Base-by-base conservation (phyloP, 169 alveolate genomes). In the Plasmodium coatneyi region DNA sequence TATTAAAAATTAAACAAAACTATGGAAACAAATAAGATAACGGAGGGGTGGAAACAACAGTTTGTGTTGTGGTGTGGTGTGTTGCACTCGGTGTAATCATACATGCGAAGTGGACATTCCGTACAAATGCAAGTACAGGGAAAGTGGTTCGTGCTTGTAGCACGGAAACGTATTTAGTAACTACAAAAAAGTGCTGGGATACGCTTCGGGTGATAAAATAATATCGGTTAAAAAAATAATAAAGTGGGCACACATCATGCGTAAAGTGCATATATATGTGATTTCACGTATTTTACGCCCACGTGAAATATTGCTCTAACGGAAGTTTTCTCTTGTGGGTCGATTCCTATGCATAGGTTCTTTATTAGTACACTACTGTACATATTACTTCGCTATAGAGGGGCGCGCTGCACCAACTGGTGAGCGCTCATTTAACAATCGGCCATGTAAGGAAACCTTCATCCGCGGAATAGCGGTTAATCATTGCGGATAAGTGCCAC, bases 1-100 rank as follows among this genome's bases (percentile, higher is more conserved):
- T 74, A 28, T 78, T 79, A 41, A 79, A 79, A 79, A 79, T 79
- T 79, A 43, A 39, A 79, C 84, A 79, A 79, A 79, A 43, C 16
- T 39, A 22, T 32, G 32, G 12, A 79, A 79, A 14, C 71, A 79
- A 79, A 79, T 79, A 30, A 79, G 16, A 39, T 36, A 19, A 79
- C 9, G 14, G 56, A 16, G 66, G 1, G 60, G 25, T 0, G 60
- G 60, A 49, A 16, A 9, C 19, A 49, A 49, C 60, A 49, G 60
- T n/a, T n/a, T n/a, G n/a, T 16, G 60, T 49, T 49, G 60, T 49
- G 60, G 60, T 49, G 25, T 49, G 14, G 7, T 49, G 9, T 66
- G 41, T 66, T 66, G 36, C 34, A 66, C 19, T n/a, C 76, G 34
- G 41, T 66, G 76, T n/a, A 79, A 19, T 79, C 72, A 79, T 79